Percentiles rank a stretch among this genome's conserved stretches.
phyloP scores from a whole-genome alignment of 2,329 filamentous ascomycete genomes.

The Colletotrichum cereale region DNA sequence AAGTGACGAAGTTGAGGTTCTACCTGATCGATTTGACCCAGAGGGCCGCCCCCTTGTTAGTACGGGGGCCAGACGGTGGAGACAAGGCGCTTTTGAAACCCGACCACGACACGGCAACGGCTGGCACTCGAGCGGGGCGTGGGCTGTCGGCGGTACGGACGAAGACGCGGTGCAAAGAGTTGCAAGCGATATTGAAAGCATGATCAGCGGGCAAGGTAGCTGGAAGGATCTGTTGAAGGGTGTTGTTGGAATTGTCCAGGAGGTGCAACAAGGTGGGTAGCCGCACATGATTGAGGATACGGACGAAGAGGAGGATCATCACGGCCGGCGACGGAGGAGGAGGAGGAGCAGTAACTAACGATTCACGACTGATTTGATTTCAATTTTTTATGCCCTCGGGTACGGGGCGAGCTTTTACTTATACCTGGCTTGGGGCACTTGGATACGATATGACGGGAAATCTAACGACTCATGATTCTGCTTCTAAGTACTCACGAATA shows the following conservation, averaged over 20 bases:
- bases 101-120: slow-evolving; percentile 49
- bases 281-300: slow-evolving; percentile 40
- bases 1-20: slow-evolving; percentile 56
- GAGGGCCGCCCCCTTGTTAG: slow-evolving; percentile 56
- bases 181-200: slow-evolving; percentile 51
- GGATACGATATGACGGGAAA: slow-evolving; percentile 30
- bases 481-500: slow-evolving; percentile 5
- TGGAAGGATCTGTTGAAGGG: slow-evolving; percentile 50
- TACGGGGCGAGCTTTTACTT: background rate
- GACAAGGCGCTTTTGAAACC: slow-evolving; percentile 59
- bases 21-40: slow-evolving; percentile 62
- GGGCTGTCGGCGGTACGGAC: slow-evolving; percentile 61
- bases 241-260: slow-evolving; percentile 45
- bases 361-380: slow-evolving; percentile 14
- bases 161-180: slow-evolving; percentile 55
- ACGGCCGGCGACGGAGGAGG: slow-evolving; percentile 33
- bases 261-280: slow-evolving; percentile 32
- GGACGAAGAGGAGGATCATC: slow-evolving; percentile 40
- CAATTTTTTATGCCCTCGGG: background rate
- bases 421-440: background rate
- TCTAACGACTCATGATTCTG: slow-evolving; percentile 31
- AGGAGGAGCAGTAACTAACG: slow-evolving; percentile 38
- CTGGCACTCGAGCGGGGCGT: slow-evolving; percentile 55
- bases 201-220: slow-evolving; percentile 48
- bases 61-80: slow-evolving; percentile 45